Evolutionary conservation across 2,329 filamentous ascomycete genomes (phyloP).

Genomic region (Pyricularia sp.): DNA sequence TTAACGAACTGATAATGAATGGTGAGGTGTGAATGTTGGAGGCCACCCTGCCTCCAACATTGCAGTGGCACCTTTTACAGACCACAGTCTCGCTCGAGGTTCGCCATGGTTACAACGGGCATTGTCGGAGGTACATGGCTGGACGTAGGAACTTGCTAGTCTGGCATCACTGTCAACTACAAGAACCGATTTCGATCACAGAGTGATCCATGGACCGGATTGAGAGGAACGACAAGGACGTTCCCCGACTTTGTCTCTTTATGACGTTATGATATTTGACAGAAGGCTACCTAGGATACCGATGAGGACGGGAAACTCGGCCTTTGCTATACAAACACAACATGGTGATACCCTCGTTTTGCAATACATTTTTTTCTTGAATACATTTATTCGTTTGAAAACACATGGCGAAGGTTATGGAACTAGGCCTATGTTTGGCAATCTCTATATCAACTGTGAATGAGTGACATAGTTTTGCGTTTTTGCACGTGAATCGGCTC

Average conservation of each 20-base stretch:
- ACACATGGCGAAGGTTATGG: background rate
- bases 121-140: background rate
- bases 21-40: background rate
- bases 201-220: background rate
- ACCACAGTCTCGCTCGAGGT: background rate
- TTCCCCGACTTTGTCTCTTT: background rate
- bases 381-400: background rate
- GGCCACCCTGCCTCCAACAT: too few species aligned
- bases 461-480: background rate
- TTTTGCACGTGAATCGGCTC: background rate
- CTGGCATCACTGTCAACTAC: background rate
- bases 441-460: background rate
- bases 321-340: background rate
- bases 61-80: background rate
- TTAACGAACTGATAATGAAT: slow-evolving; percentile 15
- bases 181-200: background rate
- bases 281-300: background rate
- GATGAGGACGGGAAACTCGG: background rate
- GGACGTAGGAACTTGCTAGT: background rate
- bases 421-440: background rate
- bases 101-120: background rate
- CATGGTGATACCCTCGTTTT: slow-evolving; percentile 2
- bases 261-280: background rate
- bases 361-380: background rate
- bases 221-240: background rate